Evolutionary conservation across 2,329 filamentous ascomycete genomes (phyloP), one percentile per base, ranked within the genome.

Genomic region (Colletotrichum melonis): DNA sequence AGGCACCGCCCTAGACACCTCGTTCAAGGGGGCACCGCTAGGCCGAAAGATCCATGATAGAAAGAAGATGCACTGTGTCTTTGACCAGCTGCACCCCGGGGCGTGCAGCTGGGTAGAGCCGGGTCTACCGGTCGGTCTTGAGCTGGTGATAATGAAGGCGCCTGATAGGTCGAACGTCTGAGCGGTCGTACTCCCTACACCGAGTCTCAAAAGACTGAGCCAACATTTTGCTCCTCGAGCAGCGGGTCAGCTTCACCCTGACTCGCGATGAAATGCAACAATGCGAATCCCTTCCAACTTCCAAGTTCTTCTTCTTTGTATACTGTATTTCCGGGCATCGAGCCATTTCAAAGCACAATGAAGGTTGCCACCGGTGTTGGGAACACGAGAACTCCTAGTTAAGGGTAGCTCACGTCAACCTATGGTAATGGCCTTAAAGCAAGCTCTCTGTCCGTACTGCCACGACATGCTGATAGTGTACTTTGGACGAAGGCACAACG

Each of bases 1-100:
- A 70, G 70, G 67, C 69, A 55, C 59, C 32, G 69, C 16, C 63
- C 55, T 46, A 60, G 55, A 56, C 42, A 38, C 66, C 59, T 65
- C 69, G 55, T 63, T 62, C 67, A 49, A 59, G 16, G 60, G 28
- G 59, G 35, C 8, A 49, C 35, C 26, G 32, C 26, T 65, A 28
- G 24, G 55, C 60, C 54, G 11, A 64, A 14, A 35, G 54, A 52
- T 14, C 35, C 42, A 14, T 24, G 19, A 49, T 32, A 4, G 54
- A 30, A 22, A 7, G 38, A 32, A 59, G 60, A 28, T 52, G 46
- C 67, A 73, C 70, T 70, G 70, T 70, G 14, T 35, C 32, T 9
- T 9, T 16, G 46, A 16, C 14, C n/a, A 12, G 19, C 22, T 7
- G 11, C 55, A 73, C 70, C 24, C 67, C 67, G 14, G 59, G 67